These are phyloP conservation scores for Davidsoniella neocaledoniae DNA, from an alignment of 2,329 filamentous ascomycete genomes.

Conservation along the genomic window DNA sequence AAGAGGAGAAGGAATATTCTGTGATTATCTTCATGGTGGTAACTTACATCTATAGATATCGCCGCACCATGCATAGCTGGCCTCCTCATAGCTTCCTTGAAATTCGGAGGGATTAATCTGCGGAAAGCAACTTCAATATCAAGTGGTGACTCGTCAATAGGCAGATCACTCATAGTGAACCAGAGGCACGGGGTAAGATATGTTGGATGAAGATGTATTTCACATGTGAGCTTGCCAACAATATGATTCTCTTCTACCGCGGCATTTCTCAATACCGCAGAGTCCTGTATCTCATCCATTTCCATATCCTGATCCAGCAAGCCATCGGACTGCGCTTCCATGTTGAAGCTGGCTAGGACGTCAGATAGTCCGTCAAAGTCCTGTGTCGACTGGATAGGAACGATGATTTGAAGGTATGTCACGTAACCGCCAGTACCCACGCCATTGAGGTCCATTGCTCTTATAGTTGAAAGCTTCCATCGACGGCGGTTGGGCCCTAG, in stretches of 20 bases:
- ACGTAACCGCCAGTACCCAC: constrained; percentile 26
- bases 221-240: constrained; percentile 44
- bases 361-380: constrained; percentile 30
- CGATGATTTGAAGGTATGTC: constrained; percentile 40
- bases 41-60: constrained; percentile 60
- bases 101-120: constrained; percentile 49
- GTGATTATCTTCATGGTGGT: constrained; percentile 11
- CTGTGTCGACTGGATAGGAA: constrained; percentile 29
- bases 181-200: constrained; percentile 63
- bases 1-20: background rate
- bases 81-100: constrained; percentile 43
- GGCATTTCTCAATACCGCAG: constrained; percentile 5
- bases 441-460: constrained; percentile 31
- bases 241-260: constrained; percentile 13
- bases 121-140: constrained; percentile 54
- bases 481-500: constrained; percentile 35
- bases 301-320: constrained; percentile 29
- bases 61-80: constrained; percentile 49
- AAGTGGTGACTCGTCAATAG: constrained; percentile 37
- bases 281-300: constrained; percentile 33
- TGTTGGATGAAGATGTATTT: constrained; percentile 58
- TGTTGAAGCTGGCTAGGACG: constrained; percentile 21
- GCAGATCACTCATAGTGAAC: constrained; percentile 48
- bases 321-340: constrained; percentile 20
- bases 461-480: constrained; percentile 38